Evolutionary conservation across 192 early-diverging fungal genomes (phyloP).

Genomic region (Tieghemiomyces parasiticus): DNA sequence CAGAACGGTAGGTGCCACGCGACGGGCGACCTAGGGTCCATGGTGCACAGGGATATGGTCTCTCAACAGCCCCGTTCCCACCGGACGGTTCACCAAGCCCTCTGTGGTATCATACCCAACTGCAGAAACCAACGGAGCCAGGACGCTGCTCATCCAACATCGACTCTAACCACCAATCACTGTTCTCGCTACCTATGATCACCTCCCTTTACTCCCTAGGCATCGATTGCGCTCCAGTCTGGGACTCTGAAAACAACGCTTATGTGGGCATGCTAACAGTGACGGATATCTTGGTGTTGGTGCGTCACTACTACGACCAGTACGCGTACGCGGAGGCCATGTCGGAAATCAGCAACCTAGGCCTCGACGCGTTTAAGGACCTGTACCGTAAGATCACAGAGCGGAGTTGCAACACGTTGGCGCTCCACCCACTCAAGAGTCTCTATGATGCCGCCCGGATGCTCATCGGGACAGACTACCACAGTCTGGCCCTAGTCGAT

Average conservation of each 20-base stretch:
- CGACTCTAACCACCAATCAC: too few relatives aligned
- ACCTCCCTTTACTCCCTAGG: slow-evolving; percentile 31
- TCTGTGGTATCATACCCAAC: too few relatives aligned
- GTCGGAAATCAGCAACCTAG: slow-evolving; percentile 64
- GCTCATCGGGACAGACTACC: slow-evolving; percentile 66
- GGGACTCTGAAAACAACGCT: slow-evolving; percentile 59
- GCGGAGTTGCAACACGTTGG: slow-evolving; percentile 39
- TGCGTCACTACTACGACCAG: slow-evolving; percentile 80
- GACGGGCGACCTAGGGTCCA: background rate
- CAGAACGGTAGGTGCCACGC: slow-evolving; percentile 62
- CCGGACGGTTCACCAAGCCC: too few relatives aligned
- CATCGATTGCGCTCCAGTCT: slow-evolving; percentile 86
- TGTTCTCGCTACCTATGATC: too few relatives aligned
- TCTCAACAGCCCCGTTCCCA: too few relatives aligned
- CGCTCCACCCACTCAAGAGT: slow-evolving; percentile 70
- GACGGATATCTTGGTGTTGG: slow-evolving; percentile 88
- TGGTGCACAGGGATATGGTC: too few relatives aligned
- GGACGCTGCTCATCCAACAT: too few relatives aligned
- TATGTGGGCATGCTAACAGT: slow-evolving; percentile 95
- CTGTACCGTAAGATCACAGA: slow-evolving; percentile 17
- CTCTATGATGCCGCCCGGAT: slow-evolving; percentile 75
- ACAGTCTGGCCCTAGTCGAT: slow-evolving; percentile 83
- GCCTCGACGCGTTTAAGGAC: slow-evolving; percentile 26
- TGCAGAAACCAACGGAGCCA: too few relatives aligned
- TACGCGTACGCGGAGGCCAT: slow-evolving; percentile 66